phyloP scores from a whole-genome alignment of 2,329 filamentous ascomycete species.

The Tolypocladium paradoxum region DNA sequence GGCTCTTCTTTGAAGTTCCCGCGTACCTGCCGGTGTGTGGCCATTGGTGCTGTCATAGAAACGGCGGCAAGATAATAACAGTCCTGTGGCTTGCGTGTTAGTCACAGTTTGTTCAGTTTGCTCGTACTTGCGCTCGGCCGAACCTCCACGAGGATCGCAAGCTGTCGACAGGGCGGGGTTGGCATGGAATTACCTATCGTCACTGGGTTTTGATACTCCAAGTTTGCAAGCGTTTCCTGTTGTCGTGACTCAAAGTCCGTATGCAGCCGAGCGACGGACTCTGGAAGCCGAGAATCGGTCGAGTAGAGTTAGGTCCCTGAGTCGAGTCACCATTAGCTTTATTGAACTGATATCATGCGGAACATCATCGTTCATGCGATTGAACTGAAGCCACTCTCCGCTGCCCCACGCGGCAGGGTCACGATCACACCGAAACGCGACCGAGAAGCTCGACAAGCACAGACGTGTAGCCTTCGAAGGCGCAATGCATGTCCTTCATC shows the following conservation, averaged over 20 bases:
- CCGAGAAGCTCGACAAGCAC: background rate
- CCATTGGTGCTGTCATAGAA: slow-evolving; percentile 9
- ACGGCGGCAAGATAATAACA: background rate
- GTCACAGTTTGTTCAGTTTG: background rate
- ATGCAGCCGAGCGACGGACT: background rate
- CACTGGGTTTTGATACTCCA: background rate
- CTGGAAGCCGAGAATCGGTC: background rate
- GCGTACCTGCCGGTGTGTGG: slow-evolving; percentile 10
- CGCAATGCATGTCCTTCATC: background rate
- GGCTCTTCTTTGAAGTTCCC: slow-evolving; percentile 9
- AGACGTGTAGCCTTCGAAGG: background rate
- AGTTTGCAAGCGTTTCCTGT: background rate
- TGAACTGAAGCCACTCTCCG: background rate
- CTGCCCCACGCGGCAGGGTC: background rate
- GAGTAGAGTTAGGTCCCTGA: background rate
- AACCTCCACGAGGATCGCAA: background rate
- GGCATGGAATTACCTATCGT: background rate
- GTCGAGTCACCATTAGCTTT: background rate
- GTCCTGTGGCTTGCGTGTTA: background rate
- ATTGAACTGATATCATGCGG: background rate
- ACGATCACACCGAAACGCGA: background rate
- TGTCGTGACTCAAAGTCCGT: background rate
- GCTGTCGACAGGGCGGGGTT: background rate
- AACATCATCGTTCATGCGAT: background rate
- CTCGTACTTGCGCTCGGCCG: background rate